A percentile compares a stretch with the other conserved stretches of the same genome.
Conservation (phyloP, 306 rosid genomes). For the Abrus precatorius region DNA sequence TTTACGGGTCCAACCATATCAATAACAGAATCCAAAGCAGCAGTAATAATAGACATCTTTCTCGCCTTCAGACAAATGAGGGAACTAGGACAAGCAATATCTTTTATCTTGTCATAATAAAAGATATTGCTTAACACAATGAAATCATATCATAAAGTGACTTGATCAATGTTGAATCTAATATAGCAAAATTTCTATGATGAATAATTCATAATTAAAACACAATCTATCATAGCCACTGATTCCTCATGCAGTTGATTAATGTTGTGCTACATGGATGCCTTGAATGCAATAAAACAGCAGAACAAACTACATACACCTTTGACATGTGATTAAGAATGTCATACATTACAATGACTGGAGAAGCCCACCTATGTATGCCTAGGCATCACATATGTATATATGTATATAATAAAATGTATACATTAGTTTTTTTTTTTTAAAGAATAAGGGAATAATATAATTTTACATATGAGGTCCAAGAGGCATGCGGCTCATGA, state of each 20-base stretch:
- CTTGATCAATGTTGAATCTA: neutral
- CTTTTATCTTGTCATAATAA: neutral
- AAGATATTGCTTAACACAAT: neutral
- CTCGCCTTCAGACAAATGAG: neutral
- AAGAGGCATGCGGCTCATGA: conserved; percentile 91
- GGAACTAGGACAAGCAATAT: neutral
- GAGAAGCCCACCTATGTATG: conserved; percentile 49
- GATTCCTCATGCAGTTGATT: conserved; percentile 8
- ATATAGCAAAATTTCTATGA: neutral
- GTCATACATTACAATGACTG: conserved; percentile 43
- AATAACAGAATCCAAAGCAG: neutral
- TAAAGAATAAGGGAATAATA: conserved; percentile 48
- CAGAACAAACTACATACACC: conserved; percentile 49
- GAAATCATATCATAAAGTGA: neutral
- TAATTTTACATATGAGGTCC: conserved; percentile 81
- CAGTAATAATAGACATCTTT: neutral
- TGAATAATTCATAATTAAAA: neutral
- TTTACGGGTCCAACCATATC: neutral
- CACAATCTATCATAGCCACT: neutral
- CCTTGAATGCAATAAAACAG: conserved; percentile 33
- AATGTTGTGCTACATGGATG: neutral
- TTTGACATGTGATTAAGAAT: conserved; percentile 45
- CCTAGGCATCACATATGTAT: conserved; percentile 44
- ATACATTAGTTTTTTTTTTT: conserved; percentile 50
- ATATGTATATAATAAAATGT: conserved; percentile 46